Base-by-base conservation (phyloP, 1,284 basidiomycete species). In the Marasmius oreades region DNA sequence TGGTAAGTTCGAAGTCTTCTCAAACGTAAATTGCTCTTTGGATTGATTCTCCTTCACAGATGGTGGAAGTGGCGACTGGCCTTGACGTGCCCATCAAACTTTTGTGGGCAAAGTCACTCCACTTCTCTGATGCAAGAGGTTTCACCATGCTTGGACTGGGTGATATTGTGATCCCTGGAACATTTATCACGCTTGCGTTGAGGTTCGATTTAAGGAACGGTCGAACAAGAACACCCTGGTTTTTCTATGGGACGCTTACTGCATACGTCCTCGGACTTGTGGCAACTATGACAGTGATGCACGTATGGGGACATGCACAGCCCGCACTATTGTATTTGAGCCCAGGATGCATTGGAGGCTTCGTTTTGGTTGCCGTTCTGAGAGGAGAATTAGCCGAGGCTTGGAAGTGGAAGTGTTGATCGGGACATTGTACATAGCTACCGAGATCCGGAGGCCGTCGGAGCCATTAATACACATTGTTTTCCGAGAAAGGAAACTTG, bases 81-180 rank as follows among this genome's bases (percentile, higher is more conserved):
- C 84, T 98, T 56, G 95, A 98, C 64, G 86, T 90, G n/a, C 96
- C 96, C 12, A 97, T 96, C 74, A 96, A 96, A 72, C 75, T 96
- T 36, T 76, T 95, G 37, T 95, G 90, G 81, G 88, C 93, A 0
- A 93, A 92, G 65, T 86, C 87, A 0, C 61, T 85, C 56, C 66
- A 65, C n/a, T 83, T 88, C 61, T 76, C 77, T 28, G 70, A 74
- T 44, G 73, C 72, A 42, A 71, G 79, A 50, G 92, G 93, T 10
- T 92, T 86, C 69, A 91, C 93, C 37, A 91, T 98, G 86, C 86
- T 99, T 24, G 96, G 96, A 5, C 78, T 98, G 2, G 94, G 96
- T 28, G 93, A 95, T 68, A 85, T 96, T 55, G 92, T 96, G 23
- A 81, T 95, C 37, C 93, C 93, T 0, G 95, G 95, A n/a, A 80